Base-by-base conservation (phyloP, 2,329 filamentous ascomycete species). In the Cladosporium cucumerinum region DNA sequence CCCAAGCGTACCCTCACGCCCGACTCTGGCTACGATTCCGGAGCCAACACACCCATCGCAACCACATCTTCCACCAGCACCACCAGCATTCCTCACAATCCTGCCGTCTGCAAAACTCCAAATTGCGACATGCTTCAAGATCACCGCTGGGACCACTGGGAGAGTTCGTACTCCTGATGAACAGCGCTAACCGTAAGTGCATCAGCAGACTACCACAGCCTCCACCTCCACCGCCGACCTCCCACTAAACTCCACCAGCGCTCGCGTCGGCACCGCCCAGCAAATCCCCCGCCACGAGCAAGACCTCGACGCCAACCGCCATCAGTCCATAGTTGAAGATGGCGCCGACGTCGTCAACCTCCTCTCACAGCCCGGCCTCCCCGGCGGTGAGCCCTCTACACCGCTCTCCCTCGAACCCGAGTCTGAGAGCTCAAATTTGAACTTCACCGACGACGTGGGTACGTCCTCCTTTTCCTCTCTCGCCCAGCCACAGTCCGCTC, bases 271-370 rank as follows among this genome's bases (percentile, higher is more conserved):
- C 63, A 70, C 70, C 64, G 63, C 65, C 65, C 69, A 72, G 54
- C 61, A 46, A 43, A 72, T 73, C 12, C 69, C 72, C 23, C 58
- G 55, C 16, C 48, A 66, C 26, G 69, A 73, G 52, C 71, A 73
- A 55, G 73, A 74, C 62, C 67, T 69, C 26, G 73, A 74, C 63
- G 39, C 66, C 51, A 68, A 72, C 26, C 68, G 72, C 23, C 65
- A 72, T 43, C 61, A 71, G 25, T 67, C 68, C n/a, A 55, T 48
- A 28, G 21, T 30, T 3, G 46, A 63, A 7, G 75, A 77, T 43
- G 75, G 75, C 8, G 72, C 75, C 60, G 74, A 71, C 3, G 75
- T 77, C 14, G 73, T 76, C 16, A 68, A 74, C 67, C 66, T 76
- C 43, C 68, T 77, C 14, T 72, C 72, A 48, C 63, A 69, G 54